Percentiles rank a stretch among this genome's conserved stretches.
Evolutionary conservation across 352 stramenopile species (phyloP).

Genomic region (Phytophthora gonapodyides): DNA sequence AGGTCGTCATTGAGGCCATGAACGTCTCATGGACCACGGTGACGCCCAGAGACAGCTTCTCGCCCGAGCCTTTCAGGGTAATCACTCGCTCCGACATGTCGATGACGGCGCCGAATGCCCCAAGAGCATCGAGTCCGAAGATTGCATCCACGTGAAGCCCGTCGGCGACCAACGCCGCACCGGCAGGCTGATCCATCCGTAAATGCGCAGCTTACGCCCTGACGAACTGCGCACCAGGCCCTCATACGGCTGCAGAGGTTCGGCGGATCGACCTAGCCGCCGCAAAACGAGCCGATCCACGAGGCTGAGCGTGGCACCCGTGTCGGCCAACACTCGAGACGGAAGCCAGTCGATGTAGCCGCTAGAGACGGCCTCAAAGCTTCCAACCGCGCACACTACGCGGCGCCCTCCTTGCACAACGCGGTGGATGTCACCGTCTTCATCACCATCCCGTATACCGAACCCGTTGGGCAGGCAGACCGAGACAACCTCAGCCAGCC

Average conservation of each 20-base stretch:
- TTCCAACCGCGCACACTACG: no score
- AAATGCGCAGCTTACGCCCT: background rate
- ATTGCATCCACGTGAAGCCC: background rate
- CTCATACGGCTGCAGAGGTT: background rate
- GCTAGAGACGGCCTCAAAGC: background rate
- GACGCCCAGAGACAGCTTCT: constrained; percentile 1
- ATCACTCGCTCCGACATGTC: constrained; percentile 2
- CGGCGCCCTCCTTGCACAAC: no score
- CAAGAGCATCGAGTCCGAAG: constrained; percentile 1
- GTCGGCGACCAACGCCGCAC: background rate
- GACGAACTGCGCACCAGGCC: background rate
- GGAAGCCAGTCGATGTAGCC: background rate
- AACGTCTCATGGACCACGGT: constrained; percentile 4
- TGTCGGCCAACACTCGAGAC: constrained; percentile 1
- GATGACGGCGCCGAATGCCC: background rate
- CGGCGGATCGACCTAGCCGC: background rate
- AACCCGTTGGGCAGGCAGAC: no score
- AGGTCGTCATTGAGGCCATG: background rate
- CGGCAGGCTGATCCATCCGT: background rate
- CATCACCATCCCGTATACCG: no score
- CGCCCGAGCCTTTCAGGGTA: background rate
- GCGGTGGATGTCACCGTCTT: no score
- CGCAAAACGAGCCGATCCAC: background rate
- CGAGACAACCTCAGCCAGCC: constrained; percentile 4
- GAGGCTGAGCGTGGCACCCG: constrained; percentile 2